phyloP scores from a whole-genome alignment of 78 protist genomes.

The Dictyostelium brefeldianum region DNA sequence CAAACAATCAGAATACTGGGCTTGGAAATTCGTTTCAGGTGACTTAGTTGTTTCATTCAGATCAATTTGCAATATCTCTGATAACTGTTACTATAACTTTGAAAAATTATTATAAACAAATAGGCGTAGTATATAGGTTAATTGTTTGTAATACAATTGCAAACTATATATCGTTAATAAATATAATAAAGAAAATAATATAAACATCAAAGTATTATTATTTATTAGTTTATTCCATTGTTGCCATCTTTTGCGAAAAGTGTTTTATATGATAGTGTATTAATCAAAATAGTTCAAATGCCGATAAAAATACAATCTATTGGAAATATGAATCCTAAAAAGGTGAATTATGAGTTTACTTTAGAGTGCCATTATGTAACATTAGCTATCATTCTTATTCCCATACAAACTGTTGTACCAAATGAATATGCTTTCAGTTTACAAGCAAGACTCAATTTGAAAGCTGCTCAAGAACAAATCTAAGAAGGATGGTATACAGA shows the following conservation, averaged over 20 bases:
- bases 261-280: too few species aligned
- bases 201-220: too few species aligned
- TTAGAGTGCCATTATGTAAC: constrained; percentile 7
- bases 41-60: constrained; percentile 29
- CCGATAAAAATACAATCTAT: constrained; percentile 32
- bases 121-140: neutral
- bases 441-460: constrained; percentile 17
- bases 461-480: constrained; percentile 23
- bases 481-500: too few species aligned
- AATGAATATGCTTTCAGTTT: constrained; percentile 47
- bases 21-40: constrained; percentile 17
- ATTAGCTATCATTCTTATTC: constrained; percentile 16
- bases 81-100: constrained; percentile 38
- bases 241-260: too few species aligned
- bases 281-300: too few species aligned
- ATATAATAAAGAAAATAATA: too few species aligned
- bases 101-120: constrained; percentile 70
- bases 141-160: too few species aligned
- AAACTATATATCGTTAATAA: too few species aligned
- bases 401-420: constrained; percentile 31
- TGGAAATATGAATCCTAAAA: constrained; percentile 49
- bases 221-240: too few species aligned
- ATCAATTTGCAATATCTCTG: constrained; percentile 29
- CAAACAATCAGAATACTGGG: constrained; percentile 49
- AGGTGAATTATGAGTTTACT: constrained; percentile 17